These are phyloP conservation scores for Rhizopogon vinicolor DNA, from an alignment of 768 basidiomycete genomes.

Conservation along the genomic window DNA sequence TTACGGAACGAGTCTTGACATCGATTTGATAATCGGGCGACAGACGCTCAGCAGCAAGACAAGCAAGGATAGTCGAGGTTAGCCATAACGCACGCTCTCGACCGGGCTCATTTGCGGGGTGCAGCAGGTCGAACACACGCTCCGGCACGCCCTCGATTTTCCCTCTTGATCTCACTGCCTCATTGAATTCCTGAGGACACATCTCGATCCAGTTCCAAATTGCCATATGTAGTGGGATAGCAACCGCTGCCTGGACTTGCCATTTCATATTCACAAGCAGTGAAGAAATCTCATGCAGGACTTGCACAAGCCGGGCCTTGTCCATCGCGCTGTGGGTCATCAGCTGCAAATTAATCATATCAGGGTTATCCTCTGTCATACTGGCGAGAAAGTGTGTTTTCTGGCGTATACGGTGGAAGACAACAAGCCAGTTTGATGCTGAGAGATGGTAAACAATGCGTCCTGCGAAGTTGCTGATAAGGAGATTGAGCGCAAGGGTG, in stretches of 20 bases:
- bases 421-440: conserved; percentile 80
- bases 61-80: conserved; percentile 67
- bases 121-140: conserved; percentile 79
- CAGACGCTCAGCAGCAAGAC: conserved; percentile 74
- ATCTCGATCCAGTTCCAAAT: conserved; percentile 90
- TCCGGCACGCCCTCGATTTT: conserved; percentile 20
- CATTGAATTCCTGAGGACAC: conserved; percentile 75
- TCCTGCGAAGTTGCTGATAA: conserved; percentile 69
- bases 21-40: conserved; percentile 48
- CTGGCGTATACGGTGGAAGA: conserved; percentile 39
- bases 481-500: conserved; percentile 47
- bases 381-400: conserved; percentile 66
- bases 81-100: conserved; percentile 70
- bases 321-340: conserved; percentile 78
- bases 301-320: conserved; percentile 58
- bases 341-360: conserved; percentile 71
- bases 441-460: conserved; percentile 84
- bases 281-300: conserved; percentile 78
- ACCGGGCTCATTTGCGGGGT: conserved; percentile 38
- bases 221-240: conserved; percentile 69
- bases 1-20: conserved; percentile 25
- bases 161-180: conserved; percentile 59
- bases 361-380: conserved; percentile 48
- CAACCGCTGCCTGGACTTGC: conserved; percentile 68
- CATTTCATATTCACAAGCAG: conserved; percentile 78